Percentiles rank a stretch among this genome's conserved stretches.
These are phyloP conservation scores for Pleurostoma richardsiae DNA, from an alignment of 2,329 filamentous ascomycete species.

Conservation along the genomic window DNA sequence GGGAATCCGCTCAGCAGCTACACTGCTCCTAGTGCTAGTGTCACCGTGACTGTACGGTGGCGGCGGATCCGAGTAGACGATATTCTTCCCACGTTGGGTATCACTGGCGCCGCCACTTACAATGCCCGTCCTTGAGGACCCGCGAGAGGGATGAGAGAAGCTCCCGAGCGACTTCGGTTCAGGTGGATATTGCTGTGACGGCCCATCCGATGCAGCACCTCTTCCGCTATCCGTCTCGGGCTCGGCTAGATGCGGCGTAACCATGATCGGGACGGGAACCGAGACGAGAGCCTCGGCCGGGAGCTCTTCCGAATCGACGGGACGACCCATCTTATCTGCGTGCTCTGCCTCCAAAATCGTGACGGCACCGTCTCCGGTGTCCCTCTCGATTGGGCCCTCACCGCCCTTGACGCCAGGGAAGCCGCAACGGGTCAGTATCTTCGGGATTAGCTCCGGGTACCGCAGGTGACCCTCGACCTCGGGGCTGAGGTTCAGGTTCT, in stretches of 20 bases:
- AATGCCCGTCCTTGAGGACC: too few species aligned
- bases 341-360: slow-evolving; percentile 23
- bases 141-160: too few species aligned
- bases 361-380: slow-evolving; percentile 29
- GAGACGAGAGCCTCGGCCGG: slow-evolving; percentile 4
- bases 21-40: neutral
- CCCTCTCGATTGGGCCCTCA: slow-evolving; percentile 41
- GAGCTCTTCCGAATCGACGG: slow-evolving; percentile 38
- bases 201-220: too few species aligned
- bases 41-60: slow-evolving; percentile 2
- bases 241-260: neutral
- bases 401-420: slow-evolving; percentile 41
- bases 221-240: too few species aligned
- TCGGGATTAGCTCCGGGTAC: slow-evolving; percentile 34
- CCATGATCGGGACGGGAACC: slow-evolving; percentile 4
- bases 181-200: too few species aligned
- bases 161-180: too few species aligned
- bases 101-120: neutral
- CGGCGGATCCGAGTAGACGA: neutral
- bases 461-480: slow-evolving; percentile 38
- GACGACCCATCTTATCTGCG: slow-evolving; percentile 19
- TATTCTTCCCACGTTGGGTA: neutral
- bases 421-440: slow-evolving; percentile 47
- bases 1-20: neutral
- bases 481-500: slow-evolving; percentile 48